Percentiles rank a stretch among this genome's conserved stretches.
Conservation (phyloP, 2,329 filamentous ascomycete genomes). For the Scedosporium apiospermum region DNA sequence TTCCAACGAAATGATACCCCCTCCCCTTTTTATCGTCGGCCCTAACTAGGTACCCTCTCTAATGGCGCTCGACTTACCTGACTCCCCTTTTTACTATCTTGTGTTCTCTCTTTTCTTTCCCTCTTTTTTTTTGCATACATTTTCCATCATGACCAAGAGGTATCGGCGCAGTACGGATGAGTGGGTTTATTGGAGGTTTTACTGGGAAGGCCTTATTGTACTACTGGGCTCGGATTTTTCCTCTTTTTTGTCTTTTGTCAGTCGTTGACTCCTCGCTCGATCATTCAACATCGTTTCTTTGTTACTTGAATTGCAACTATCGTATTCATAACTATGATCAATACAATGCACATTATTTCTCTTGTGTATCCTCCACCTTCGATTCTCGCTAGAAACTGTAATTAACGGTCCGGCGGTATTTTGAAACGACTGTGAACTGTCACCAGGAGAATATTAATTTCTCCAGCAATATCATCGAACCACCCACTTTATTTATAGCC, state of each 20-base stretch:
- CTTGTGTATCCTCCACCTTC: neutral
- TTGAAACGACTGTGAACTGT: no score
- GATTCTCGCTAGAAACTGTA: no score
- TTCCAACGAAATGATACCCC: conserved; percentile 3
- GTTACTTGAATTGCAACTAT: neutral
- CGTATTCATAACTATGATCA: neutral
- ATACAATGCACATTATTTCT: neutral
- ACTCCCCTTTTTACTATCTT: neutral
- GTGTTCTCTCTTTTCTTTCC: neutral
- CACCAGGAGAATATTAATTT: no score
- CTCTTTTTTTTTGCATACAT: neutral
- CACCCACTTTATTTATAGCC: no score
- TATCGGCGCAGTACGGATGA: conserved; percentile 4
- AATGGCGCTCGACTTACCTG: neutral
- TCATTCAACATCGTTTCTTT: neutral
- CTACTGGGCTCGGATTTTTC: neutral
- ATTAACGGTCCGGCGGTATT: no score
- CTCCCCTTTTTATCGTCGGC: neutral
- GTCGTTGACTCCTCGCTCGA: neutral
- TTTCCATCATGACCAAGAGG: conserved; percentile 1
- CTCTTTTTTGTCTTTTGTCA: neutral
- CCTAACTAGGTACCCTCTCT: neutral
- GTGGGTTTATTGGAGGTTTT: neutral
- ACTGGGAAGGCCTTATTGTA: neutral
- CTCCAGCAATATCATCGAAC: no score